Conservation (phyloP, 208 protist species). For the Acanthamoeba castellanii region DNA sequence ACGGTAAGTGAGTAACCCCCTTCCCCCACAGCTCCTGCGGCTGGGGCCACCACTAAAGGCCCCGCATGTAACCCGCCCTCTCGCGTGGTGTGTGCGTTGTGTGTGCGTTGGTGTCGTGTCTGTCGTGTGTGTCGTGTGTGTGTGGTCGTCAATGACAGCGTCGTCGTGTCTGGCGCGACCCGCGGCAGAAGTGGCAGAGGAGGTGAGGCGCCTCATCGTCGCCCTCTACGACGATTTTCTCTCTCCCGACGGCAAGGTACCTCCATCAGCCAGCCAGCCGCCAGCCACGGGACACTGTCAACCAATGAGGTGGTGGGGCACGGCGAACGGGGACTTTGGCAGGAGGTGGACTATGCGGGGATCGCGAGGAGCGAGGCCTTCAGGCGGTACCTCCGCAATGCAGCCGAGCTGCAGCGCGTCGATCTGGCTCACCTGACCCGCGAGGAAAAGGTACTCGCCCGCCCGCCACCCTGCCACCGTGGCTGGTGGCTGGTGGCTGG, state of each 20-base stretch:
- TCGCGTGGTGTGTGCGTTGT: neutral
- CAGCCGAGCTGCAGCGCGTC: slow-evolving; percentile 6
- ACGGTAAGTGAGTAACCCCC: neutral
- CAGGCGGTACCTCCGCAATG: neutral
- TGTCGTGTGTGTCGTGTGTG: neutral
- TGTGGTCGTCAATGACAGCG: neutral
- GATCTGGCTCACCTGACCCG: neutral
- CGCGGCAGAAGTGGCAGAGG: neutral
- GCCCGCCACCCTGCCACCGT: neutral
- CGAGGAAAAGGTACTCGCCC: neutral
- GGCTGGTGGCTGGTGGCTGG: too few relatives aligned
- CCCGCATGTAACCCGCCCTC: too few relatives aligned
- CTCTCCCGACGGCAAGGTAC: neutral
- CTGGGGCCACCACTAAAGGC: too few relatives aligned
- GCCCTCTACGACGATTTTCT: slow-evolving; percentile 34
- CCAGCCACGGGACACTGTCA: neutral
- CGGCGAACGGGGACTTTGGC: neutral
- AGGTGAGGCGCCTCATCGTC: neutral
- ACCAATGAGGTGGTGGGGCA: neutral
- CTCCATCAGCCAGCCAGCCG: too few relatives aligned
- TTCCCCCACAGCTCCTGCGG: too few relatives aligned
- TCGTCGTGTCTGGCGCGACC: neutral
- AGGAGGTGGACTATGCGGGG: slow-evolving; percentile 1
- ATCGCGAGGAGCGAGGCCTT: neutral
- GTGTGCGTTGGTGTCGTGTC: neutral